phyloP scores from a whole-genome alignment of 768 basidiomycete species.

The Lentinula lateritia region DNA sequence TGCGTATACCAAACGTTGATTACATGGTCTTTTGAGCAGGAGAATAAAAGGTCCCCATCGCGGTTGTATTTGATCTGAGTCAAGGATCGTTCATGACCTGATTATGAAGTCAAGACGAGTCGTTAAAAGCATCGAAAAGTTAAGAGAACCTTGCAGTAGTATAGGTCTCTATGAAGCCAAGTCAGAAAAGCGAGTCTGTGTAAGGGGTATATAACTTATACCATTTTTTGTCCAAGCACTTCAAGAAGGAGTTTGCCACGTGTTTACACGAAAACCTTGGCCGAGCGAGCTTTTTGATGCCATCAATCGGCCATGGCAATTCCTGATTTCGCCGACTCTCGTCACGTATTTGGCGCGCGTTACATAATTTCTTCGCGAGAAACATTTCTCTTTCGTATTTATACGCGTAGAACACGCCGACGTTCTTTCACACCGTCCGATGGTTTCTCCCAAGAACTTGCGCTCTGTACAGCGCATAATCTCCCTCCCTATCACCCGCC shows the following conservation, averaged over 20 bases:
- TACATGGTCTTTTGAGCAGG: conserved; percentile 90
- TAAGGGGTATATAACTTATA: background rate
- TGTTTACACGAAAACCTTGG: background rate
- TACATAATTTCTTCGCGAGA: too few species aligned
- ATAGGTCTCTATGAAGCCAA: conserved; percentile 54
- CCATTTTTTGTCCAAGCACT: background rate
- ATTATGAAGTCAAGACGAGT: conserved; percentile 9
- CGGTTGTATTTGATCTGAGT: conserved; percentile 97
- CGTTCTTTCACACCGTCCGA: background rate
- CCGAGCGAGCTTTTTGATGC: too few species aligned
- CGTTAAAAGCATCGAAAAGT: background rate
- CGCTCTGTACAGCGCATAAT: conserved; percentile 32
- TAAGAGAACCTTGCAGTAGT: conserved; percentile 55
- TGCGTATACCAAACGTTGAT: conserved; percentile 98
- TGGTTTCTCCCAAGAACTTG: background rate
- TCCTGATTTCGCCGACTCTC: too few species aligned
- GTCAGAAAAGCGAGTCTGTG: background rate
- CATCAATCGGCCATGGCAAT: too few species aligned
- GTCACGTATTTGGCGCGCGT: too few species aligned
- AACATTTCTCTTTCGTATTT: background rate
- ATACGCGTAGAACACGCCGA: background rate
- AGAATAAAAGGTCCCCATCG: conserved; percentile 94
- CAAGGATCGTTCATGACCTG: conserved; percentile 94
- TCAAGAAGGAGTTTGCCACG: background rate
- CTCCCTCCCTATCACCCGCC: conserved; percentile 34